Base-by-base conservation (phyloP, 2,329 filamentous ascomycete genomes). In the Aspergillus cejpii region DNA sequence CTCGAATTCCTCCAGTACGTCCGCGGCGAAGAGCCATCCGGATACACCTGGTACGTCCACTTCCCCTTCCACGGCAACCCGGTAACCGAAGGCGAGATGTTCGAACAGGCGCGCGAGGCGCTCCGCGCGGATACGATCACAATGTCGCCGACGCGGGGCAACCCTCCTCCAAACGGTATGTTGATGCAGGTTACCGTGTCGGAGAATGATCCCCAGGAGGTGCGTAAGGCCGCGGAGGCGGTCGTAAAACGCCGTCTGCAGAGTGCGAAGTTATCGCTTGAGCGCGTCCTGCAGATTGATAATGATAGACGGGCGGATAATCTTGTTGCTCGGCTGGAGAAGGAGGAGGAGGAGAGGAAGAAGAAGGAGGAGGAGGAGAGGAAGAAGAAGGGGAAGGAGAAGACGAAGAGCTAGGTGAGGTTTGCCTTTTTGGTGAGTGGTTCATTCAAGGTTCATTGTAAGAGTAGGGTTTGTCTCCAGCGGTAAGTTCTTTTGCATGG, bases 31-130 rank as follows among this genome's bases (percentile, higher is more conserved):
- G 14, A 28, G 5, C 37, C 36, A 3, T 6, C 31, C 10, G 31
- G 17, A 34, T 19, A 34, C 17, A 40, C 31, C 15, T 47, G 41
- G 43, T 49, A 44, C 31, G 40, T 49, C 17, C 33, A 47, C 23
- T 36, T 49, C 34, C 47, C 47, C 19, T 12, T 47, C 2, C n/a
- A 43, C 23, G 14, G 34, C 26, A 27, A 20, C 20, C 43, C 37
- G 11, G 23, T 41, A 6, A 37, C 31, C 17, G 5, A 20, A 19
- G 17, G 31, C 31, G 31, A 34, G 17, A 34, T 34, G 2, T 11
- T 34, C 5, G 14, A 20, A 5, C 17, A n/a, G 2, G 45, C 37
- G 19, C 15, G 24, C 31, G 37, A 48, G 41, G 23, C 6, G 14
- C 5, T 44, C 12, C 28, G 21, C 19, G 19, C 12, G 5, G 38